These are phyloP conservation scores for Fusarium bactridioides DNA, from an alignment of 2,329 filamentous ascomycete genomes.

Conservation along the genomic window DNA sequence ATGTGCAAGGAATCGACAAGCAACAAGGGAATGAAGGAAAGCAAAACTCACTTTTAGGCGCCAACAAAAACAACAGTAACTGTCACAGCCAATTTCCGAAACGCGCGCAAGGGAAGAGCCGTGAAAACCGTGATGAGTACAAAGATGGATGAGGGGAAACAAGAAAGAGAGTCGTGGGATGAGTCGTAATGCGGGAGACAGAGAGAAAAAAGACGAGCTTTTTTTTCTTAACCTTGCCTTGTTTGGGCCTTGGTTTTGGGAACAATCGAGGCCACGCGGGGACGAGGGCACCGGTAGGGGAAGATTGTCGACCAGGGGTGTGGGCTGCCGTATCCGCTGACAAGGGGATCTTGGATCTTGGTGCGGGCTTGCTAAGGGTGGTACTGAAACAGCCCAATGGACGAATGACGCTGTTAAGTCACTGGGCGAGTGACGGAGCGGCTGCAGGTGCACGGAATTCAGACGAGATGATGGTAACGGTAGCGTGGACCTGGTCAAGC, in stretches of 20 bases:
- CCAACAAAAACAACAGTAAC: slow-evolving; percentile 58
- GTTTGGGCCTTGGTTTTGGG: slow-evolving; percentile 44
- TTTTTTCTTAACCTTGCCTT: slow-evolving; percentile 47
- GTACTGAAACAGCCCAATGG: slow-evolving; percentile 44
- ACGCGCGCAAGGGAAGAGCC: slow-evolving; percentile 58
- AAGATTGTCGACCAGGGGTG: slow-evolving; percentile 45
- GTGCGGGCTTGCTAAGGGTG: slow-evolving; percentile 39
- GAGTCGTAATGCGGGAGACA: slow-evolving; percentile 44
- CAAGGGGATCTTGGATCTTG: slow-evolving; percentile 45
- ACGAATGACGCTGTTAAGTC: slow-evolving; percentile 41
- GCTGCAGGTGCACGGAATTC: slow-evolving; percentile 40
- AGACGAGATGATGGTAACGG: slow-evolving; percentile 40
- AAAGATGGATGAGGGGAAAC: slow-evolving; percentile 46
- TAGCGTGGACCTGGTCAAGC: slow-evolving; percentile 34
- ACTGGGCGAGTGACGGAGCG: slow-evolving; percentile 39
- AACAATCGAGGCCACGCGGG: slow-evolving; percentile 44
- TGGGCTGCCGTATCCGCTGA: slow-evolving; percentile 42
- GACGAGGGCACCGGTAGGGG: slow-evolving; percentile 46
- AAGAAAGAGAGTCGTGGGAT: slow-evolving; percentile 46
- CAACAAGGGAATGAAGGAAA: slow-evolving; percentile 21
- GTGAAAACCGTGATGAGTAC: slow-evolving; percentile 51
- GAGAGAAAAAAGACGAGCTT: slow-evolving; percentile 46
- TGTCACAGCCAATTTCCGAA: slow-evolving; percentile 54
- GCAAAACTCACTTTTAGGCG: slow-evolving; percentile 63
- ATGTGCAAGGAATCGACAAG: slow-evolving; percentile 32